Evolutionary conservation across 208 protist genomes (phyloP), one percentile per base, ranked within the genome.

Genomic region (Leishmania amazonensis): DNA sequence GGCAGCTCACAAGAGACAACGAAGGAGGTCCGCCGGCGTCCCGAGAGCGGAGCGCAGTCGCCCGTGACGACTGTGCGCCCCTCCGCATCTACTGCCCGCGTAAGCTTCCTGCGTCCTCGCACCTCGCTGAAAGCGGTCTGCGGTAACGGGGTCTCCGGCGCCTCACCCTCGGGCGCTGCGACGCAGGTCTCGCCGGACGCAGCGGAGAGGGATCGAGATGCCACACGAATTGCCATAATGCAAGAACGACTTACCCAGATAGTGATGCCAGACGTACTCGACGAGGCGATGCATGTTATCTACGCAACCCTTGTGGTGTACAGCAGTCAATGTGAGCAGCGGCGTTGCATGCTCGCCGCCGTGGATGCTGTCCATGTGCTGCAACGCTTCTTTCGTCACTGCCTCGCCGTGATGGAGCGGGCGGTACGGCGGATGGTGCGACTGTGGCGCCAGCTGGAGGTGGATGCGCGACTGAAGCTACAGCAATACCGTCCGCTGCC

Each of bases 321-420:
- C 80, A 62, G 70, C 74, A 78, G 75, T 51, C 81, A 84, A 49
- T 64, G 83, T 24, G 53, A 72, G 53, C 71, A 86, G 74, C 11
- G 76, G 42, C 67, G 57, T 3, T 53, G 58, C 35, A 81, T 95
- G 24, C 74, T 45, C 38, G 42, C 40, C 47, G 62, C 93, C n/a
- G 0, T 95, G 1, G 9, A 15, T 5, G 85, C 92, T 17, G 90
- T 92, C 64, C 65, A 72, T 4, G 79, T 81, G 17, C 62, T 97
- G 60, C 94, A 97, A 85, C 83, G 87, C 49, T 97, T 97, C 79
- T 89, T 97, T 38, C 90, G 92, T 2, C n/a, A 57, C 38, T 96
- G 85, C 76, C 60, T 95, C 13, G 80, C 70, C 1, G 85, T 87
- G 57, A 95, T 93, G 79, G 75, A 81, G 57, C 85, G 94, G 6